Evolutionary conservation across 2,329 filamentous ascomycete genomes (phyloP).

Genomic region (Pseudocercospora vitis): DNA sequence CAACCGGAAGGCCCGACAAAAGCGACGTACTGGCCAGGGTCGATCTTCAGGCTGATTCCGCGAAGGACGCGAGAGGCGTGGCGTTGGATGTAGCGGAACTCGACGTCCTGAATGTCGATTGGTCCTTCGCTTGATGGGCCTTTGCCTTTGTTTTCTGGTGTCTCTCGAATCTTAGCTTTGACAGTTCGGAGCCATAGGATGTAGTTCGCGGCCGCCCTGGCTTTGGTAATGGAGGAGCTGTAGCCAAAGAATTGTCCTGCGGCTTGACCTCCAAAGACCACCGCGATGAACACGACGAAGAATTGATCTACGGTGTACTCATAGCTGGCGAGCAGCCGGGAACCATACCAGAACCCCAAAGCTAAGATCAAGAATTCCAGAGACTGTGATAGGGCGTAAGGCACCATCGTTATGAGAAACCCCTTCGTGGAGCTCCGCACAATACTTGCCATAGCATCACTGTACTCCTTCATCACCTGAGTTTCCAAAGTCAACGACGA

Average conservation of each 20-base stretch:
- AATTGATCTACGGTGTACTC: constrained; percentile 47
- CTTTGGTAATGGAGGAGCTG: constrained; percentile 43
- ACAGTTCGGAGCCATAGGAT: constrained; percentile 46
- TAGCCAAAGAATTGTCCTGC: constrained; percentile 69
- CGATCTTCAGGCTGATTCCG: constrained; percentile 32
- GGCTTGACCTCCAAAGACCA: constrained; percentile 64
- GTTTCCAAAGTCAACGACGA: constrained; percentile 37
- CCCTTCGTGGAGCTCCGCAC: constrained; percentile 24
- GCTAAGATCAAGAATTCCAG: constrained; percentile 36
- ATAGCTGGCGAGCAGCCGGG: constrained; percentile 34
- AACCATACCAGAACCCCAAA: constrained; percentile 41
- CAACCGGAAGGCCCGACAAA: constrained; percentile 52
- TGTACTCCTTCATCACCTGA: constrained; percentile 34
- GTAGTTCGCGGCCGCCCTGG: constrained; percentile 44
- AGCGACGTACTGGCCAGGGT: constrained; percentile 46
- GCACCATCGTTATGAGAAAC: constrained; percentile 30
- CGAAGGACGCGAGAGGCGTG: constrained; percentile 30
- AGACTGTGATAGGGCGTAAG: constrained; percentile 37
- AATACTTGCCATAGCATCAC: constrained; percentile 31
- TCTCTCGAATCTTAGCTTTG: constrained; percentile 42
- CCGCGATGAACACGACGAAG: constrained; percentile 62
- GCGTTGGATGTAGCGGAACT: constrained; percentile 35
- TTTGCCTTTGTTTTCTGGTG: constrained; percentile 36
- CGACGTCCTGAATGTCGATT: constrained; percentile 31
- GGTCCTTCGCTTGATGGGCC: constrained; percentile 30